Conservation (phyloP, 331 rosid genomes). For the Dryas integrifolia region DNA sequence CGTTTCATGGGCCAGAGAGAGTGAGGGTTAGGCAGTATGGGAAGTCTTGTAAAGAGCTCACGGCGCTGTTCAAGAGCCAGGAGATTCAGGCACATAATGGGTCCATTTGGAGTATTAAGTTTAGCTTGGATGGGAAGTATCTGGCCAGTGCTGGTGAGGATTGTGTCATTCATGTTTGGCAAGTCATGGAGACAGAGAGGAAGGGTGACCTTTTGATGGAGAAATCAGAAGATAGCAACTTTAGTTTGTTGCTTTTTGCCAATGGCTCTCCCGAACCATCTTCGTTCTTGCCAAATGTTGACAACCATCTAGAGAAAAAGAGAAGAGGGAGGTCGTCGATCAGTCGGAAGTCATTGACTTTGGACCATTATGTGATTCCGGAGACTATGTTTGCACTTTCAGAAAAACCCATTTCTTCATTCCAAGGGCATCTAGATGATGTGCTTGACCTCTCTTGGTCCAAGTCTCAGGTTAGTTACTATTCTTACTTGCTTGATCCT, state of each 20-base stretch:
- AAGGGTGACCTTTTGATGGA: conserved; percentile 78
- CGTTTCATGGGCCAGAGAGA: conserved; percentile 87
- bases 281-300: conserved; percentile 50
- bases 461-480: conserved; percentile 84
- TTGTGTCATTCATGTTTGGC: conserved; percentile 88
- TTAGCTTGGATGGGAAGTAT: conserved; percentile 91
- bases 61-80: conserved; percentile 77
- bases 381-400: conserved; percentile 69
- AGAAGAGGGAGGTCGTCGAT: conserved; percentile 79
- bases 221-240: conserved; percentile 55
- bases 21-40: conserved; percentile 84
- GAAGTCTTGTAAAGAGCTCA: conserved; percentile 69
- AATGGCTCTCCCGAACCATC: conserved; percentile 77
- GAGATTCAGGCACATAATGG: conserved; percentile 94
- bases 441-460: conserved; percentile 99
- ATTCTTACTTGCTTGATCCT: conserved; percentile 4
- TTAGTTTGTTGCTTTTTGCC: conserved; percentile 54
- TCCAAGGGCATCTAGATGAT: conserved; percentile 76
- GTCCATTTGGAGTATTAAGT: conserved; percentile 89
- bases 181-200: conserved; percentile 78
- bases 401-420: conserved; percentile 82
- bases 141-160: conserved; percentile 99
- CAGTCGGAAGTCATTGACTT: conserved; percentile 73
- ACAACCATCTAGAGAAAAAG: conserved; percentile 63
- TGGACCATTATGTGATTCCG: conserved; percentile 69